Conservation (phyloP, 345 rosid species). For the Aquilaria malaccensis region DNA sequence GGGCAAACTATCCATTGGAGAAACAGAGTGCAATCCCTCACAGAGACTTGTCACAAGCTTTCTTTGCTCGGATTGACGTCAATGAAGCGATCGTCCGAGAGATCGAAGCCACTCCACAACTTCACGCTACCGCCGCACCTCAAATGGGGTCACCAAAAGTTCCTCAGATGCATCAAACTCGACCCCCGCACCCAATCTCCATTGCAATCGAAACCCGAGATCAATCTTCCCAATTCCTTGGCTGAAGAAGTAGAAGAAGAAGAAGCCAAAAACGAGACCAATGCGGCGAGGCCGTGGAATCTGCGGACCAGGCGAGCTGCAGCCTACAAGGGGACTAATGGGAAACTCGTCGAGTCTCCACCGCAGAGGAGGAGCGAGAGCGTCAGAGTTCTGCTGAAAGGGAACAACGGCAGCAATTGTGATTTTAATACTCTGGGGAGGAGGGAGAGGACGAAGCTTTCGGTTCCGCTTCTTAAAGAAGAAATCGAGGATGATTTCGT, state of each 20-base stretch:
- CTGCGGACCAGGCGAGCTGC: slow-evolving; percentile 61
- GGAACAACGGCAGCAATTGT: background rate
- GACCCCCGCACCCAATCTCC: background rate
- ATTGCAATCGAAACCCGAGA: slow-evolving; percentile 10
- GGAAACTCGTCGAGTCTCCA: slow-evolving; percentile 17
- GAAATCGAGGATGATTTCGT: slow-evolving; percentile 63
- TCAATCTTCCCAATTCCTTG: background rate
- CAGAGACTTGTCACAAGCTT: background rate
- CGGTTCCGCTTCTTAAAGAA: slow-evolving; percentile 45
- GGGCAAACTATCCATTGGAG: too few relatives aligned
- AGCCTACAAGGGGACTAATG: too few relatives aligned
- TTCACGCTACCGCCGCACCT: slow-evolving; percentile 42
- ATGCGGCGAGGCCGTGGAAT: slow-evolving; percentile 48
- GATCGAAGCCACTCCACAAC: slow-evolving; percentile 55
- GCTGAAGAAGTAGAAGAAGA: slow-evolving; percentile 3
- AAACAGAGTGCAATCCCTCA: slow-evolving; percentile 1
- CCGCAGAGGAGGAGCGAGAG: slow-evolving; percentile 13
- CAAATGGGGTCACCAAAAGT: slow-evolving; percentile 48
- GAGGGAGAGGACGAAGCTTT: slow-evolving; percentile 36
- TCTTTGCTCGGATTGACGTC: too few relatives aligned
- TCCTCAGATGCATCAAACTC: slow-evolving; percentile 42
- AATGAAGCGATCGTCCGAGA: slow-evolving; percentile 17
- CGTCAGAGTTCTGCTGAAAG: slow-evolving; percentile 12
- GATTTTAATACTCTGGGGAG: background rate
- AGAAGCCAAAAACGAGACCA: slow-evolving; percentile 13